phyloP scores from a whole-genome alignment of 768 basidiomycete species.

The Cystobasidium tubakii region DNA sequence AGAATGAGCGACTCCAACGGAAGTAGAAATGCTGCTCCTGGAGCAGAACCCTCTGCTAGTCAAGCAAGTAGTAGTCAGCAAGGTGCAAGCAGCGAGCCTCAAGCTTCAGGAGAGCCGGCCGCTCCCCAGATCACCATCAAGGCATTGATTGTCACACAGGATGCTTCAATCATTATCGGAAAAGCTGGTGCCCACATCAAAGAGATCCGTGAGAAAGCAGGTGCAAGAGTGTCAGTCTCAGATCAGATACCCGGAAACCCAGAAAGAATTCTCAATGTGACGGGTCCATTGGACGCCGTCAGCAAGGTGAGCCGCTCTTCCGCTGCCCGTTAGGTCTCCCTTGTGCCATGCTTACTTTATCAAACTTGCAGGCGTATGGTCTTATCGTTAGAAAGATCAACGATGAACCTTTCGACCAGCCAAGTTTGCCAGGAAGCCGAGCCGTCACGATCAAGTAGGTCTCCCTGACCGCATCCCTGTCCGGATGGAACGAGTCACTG shows the following conservation, averaged over 20 bases:
- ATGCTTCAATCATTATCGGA: conserved; percentile 98
- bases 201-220: conserved; percentile 96
- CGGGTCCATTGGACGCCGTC: conserved; percentile 94
- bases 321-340: not conserved
- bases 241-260: conserved; percentile 98
- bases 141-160: conserved; percentile 96
- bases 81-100: not conserved
- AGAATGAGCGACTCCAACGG: not conserved
- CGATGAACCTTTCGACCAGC: conserved; percentile 95
- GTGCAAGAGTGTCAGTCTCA: conserved; percentile 91
- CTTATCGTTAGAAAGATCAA: conserved; percentile 97
- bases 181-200: conserved; percentile 78
- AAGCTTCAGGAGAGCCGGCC: conserved; percentile 3
- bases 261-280: conserved; percentile 95
- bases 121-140: conserved; percentile 75
- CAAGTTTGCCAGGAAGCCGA: conserved; percentile 93
- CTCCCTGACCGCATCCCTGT: too few relatives aligned
- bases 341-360: not conserved
- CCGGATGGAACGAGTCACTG: too few relatives aligned
- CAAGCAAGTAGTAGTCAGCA: conserved; percentile 1
- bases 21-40: not conserved
- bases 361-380: conserved; percentile 73
- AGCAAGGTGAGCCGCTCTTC: conserved; percentile 65
- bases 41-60: not conserved
- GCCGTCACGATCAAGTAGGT: conserved; percentile 95